phyloP scores from a whole-genome alignment of 192 early-diverging fungal species.

The Kappamyces sp. region DNA sequence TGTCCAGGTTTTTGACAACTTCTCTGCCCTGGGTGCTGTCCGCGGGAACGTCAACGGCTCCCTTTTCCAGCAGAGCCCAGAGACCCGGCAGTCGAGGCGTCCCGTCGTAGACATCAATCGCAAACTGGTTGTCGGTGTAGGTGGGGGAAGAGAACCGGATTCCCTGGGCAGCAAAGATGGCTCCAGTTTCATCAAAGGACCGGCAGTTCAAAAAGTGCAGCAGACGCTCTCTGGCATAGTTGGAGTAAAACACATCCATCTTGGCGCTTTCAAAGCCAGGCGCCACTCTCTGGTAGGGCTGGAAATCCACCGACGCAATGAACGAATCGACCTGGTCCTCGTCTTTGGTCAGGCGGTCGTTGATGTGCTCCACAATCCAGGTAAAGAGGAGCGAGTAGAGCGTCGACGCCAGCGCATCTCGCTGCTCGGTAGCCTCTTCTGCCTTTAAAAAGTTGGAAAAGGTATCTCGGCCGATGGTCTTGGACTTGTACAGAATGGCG shows the following conservation, averaged over 20 bases:
- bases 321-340: constrained; percentile 68
- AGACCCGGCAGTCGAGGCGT: constrained; percentile 19
- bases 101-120: constrained; percentile 53
- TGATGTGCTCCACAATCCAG: constrained; percentile 90
- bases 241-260: constrained; percentile 44
- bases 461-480: constrained; percentile 73
- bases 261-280: constrained; percentile 21
- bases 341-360: constrained; percentile 67
- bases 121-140: constrained; percentile 38
- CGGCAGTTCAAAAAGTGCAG: constrained; percentile 53
- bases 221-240: constrained; percentile 53
- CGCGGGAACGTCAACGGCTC: background rate
- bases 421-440: constrained; percentile 67
- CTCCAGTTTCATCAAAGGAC: constrained; percentile 52
- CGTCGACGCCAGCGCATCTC: constrained; percentile 71
- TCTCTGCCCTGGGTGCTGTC: constrained; percentile 21
- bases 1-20: constrained; percentile 21
- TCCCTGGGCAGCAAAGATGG: constrained; percentile 46
- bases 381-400: constrained; percentile 85
- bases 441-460: constrained; percentile 86
- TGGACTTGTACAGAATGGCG: constrained; percentile 74
- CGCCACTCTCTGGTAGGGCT: constrained; percentile 53
- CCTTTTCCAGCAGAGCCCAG: constrained; percentile 3
- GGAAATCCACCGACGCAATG: constrained; percentile 75
- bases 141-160: constrained; percentile 32